A percentile compares a stretch with the other conserved stretches of the same genome.
phyloP scores from a whole-genome alignment of 1,139 yeast genomes.

The Hyphopichia khmerensis region DNA sequence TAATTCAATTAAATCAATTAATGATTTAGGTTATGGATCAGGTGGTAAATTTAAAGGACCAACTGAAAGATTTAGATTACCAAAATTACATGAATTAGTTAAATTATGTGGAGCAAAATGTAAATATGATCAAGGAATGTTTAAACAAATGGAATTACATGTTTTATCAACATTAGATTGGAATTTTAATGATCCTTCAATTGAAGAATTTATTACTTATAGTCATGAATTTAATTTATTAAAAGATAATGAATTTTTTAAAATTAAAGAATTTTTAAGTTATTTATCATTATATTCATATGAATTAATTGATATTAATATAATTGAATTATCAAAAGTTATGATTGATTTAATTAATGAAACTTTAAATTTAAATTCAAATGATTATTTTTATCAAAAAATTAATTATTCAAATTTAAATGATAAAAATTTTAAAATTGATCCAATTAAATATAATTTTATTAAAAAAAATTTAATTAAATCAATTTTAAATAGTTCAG shows the following conservation, averaged over 20 bases:
- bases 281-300: slow-evolving; percentile 36
- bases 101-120: slow-evolving; percentile 60
- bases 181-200: slow-evolving; percentile 58
- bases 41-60: slow-evolving; percentile 68
- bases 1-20: slow-evolving; percentile 32
- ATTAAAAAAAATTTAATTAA: slow-evolving; percentile 33
- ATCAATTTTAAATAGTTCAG: slow-evolving; percentile 33
- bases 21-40: slow-evolving; percentile 45
- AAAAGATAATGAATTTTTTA: slow-evolving; percentile 30
- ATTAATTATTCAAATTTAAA: slow-evolving; percentile 9
- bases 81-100: slow-evolving; percentile 60
- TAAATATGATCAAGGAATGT: slow-evolving; percentile 61
- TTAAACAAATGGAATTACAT: slow-evolving; percentile 53
- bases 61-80: slow-evolving; percentile 63
- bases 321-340: slow-evolving; percentile 34
- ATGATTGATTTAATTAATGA: slow-evolving; percentile 41
- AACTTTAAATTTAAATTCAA: slow-evolving; percentile 18
- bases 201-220: slow-evolving; percentile 48
- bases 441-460: slow-evolving; percentile 21
- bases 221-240: slow-evolving; percentile 32
- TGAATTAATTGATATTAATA: slow-evolving; percentile 35
- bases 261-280: slow-evolving; percentile 37
- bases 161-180: slow-evolving; percentile 60
- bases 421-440: slow-evolving; percentile 13
- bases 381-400: slow-evolving; percentile 22